Evolutionary conservation across 495 filamentous ascomycete genomes (phyloP).

Genomic region (Daldinia decipiens): DNA sequence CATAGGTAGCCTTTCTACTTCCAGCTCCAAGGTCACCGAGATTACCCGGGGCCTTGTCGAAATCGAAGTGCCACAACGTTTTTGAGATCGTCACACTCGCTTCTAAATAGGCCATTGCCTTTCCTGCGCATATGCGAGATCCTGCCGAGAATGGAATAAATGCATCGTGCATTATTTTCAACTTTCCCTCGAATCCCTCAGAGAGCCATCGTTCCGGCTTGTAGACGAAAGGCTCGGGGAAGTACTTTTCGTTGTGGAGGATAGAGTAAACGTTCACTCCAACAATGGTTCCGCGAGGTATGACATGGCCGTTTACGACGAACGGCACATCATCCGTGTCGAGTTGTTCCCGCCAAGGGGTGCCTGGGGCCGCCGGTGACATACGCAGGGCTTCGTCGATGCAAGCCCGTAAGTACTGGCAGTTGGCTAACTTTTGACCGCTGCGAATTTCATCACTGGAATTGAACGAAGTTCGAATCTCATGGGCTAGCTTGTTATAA

Average conservation of each 20-base stretch:
- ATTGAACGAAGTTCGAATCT: not conserved
- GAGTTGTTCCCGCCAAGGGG: not conserved
- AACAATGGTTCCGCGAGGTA: not conserved
- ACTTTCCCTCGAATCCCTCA: not conserved
- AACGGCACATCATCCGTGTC: not conserved
- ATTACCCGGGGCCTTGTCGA: not conserved
- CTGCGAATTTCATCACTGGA: not conserved
- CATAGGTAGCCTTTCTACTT: not conserved
- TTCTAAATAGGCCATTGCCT: not conserved
- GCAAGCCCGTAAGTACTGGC: not conserved
- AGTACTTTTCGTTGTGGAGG: not conserved
- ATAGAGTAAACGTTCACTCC: not conserved
- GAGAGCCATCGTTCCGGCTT: not conserved
- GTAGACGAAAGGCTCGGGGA: not conserved
- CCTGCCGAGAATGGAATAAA: not conserved
- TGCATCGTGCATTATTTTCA: not conserved
- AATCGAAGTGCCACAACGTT: not conserved
- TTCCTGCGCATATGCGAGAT: not conserved
- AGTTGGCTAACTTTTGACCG: not conserved
- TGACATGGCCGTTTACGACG: not conserved
- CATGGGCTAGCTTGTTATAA: not conserved
- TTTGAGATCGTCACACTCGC: not conserved
- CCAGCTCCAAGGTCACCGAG: not conserved
- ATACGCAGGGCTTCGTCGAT: not conserved
- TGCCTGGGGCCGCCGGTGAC: not conserved